Evolutionary conservation across 208 protist species (phyloP).

Genomic region (Perkinsela sp.): DNA sequence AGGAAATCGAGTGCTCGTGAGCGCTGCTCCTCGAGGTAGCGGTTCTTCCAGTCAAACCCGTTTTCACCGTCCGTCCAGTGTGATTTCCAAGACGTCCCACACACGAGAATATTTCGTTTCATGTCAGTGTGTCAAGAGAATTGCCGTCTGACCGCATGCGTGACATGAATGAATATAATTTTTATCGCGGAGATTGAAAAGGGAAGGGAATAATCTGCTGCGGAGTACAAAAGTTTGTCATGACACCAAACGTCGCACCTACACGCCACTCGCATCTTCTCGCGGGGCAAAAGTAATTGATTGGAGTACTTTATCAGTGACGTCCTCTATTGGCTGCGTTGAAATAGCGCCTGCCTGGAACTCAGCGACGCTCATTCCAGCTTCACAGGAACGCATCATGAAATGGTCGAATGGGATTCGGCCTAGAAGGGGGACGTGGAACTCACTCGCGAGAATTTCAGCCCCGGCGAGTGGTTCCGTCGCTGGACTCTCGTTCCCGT

Average conservation of each 20-base stretch:
- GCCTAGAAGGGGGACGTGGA: slow-evolving; percentile 45
- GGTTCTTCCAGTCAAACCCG: slow-evolving; percentile 1
- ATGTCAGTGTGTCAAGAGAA: too few relatives aligned
- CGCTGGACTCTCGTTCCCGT: slow-evolving; percentile 6
- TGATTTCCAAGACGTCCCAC: not conserved
- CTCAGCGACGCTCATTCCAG: slow-evolving; percentile 10
- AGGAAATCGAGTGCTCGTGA: not conserved
- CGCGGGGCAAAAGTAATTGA: too few relatives aligned
- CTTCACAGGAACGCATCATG: slow-evolving; percentile 64
- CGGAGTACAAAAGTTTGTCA: too few relatives aligned
- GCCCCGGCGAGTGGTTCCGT: slow-evolving; percentile 13
- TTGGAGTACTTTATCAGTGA: not conserved
- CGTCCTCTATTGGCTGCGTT: not conserved
- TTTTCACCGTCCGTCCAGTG: not conserved
- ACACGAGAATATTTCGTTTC: too few relatives aligned
- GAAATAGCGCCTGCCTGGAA: not conserved
- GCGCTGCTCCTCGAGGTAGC: slow-evolving; percentile 1
- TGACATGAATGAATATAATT: too few relatives aligned
- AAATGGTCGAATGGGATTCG: slow-evolving; percentile 54
- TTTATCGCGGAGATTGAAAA: too few relatives aligned
- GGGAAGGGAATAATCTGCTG: too few relatives aligned
- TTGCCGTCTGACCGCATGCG: too few relatives aligned
- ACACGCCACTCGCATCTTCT: too few relatives aligned
- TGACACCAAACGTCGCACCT: too few relatives aligned
- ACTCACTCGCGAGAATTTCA: slow-evolving; percentile 25